Evolutionary conservation across 2,329 filamentous ascomycete species (phyloP).

Genomic region (Cladosporium sp.): DNA sequence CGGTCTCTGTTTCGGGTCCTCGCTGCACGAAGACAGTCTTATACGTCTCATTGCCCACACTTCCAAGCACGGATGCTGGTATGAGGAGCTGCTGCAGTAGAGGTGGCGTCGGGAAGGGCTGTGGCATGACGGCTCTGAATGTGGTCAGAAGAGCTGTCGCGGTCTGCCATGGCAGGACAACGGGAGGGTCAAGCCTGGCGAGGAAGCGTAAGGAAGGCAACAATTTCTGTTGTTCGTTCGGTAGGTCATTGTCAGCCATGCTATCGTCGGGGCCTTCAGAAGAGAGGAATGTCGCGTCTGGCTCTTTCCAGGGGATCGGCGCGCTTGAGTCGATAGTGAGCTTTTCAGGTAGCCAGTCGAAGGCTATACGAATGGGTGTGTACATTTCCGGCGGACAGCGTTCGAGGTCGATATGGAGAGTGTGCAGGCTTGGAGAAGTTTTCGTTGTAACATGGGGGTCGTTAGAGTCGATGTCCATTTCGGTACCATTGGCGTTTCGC

Average conservation of each 20-base stretch:
- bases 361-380: slow-evolving; percentile 67
- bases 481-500: slow-evolving; percentile 37
- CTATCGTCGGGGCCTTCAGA: slow-evolving; percentile 44
- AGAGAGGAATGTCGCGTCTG: slow-evolving; percentile 60
- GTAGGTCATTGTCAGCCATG: slow-evolving; percentile 40
- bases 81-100: slow-evolving; percentile 14
- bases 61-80: slow-evolving; percentile 15
- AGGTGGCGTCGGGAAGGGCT: slow-evolving; percentile 21
- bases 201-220: slow-evolving; percentile 73
- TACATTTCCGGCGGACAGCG: slow-evolving; percentile 47
- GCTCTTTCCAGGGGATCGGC: slow-evolving; percentile 63
- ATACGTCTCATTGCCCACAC: slow-evolving; percentile 15
- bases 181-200: slow-evolving; percentile 71
- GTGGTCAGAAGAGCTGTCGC: slow-evolving; percentile 63
- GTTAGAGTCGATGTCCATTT: slow-evolving; percentile 38
- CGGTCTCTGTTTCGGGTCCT: slow-evolving; percentile 20
- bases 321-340: slow-evolving; percentile 69
- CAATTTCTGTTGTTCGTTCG: slow-evolving; percentile 52
- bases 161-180: slow-evolving; percentile 66
- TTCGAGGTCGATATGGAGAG: slow-evolving; percentile 65
- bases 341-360: slow-evolving; percentile 69
- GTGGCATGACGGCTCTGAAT: slow-evolving; percentile 58
- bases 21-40: slow-evolving; percentile 20
- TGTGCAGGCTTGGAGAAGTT: not conserved
- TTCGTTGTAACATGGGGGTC: not conserved